Conservation (phyloP, 139 green algal genomes). For the Asterochloris sp. region DNA sequence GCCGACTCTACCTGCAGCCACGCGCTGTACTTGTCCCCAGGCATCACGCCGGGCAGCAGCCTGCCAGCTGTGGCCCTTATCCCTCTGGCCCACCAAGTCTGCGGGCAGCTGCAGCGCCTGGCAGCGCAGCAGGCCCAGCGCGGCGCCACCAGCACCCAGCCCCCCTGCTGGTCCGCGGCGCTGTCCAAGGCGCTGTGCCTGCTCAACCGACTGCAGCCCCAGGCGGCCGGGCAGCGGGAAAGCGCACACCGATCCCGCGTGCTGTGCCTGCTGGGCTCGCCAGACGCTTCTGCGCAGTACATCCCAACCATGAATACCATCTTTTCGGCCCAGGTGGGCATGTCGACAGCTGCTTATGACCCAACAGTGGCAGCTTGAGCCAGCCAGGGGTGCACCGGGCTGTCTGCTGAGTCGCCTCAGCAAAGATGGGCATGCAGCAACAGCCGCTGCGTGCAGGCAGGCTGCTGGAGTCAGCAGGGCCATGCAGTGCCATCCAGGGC, state of each 20-base stretch:
- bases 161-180: slow-evolving; percentile 7
- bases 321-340: slow-evolving; percentile 57
- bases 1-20: slow-evolving; percentile 7
- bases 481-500: not conserved
- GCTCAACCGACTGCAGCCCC: slow-evolving; percentile 7
- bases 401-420: not conserved
- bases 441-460: not conserved
- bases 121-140: not conserved
- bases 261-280: slow-evolving; percentile 41
- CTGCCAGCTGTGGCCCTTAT: not conserved
- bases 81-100: not conserved
- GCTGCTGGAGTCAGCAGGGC: not conserved
- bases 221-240: not conserved
- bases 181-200: slow-evolving; percentile 33
- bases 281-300: slow-evolving; percentile 57
- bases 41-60: not conserved
- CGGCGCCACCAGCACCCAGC: not conserved
- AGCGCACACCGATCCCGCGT: slow-evolving; percentile 33
- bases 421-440: not conserved
- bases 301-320: slow-evolving; percentile 74
- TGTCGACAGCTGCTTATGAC: not conserved
- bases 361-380: not conserved
- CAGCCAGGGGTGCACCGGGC: not conserved
- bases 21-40: slow-evolving; percentile 7
- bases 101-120: not conserved